These are phyloP conservation scores for Hortaea werneckii DNA, from an alignment of 2,329 filamentous ascomycete genomes.

Conservation along the genomic window DNA sequence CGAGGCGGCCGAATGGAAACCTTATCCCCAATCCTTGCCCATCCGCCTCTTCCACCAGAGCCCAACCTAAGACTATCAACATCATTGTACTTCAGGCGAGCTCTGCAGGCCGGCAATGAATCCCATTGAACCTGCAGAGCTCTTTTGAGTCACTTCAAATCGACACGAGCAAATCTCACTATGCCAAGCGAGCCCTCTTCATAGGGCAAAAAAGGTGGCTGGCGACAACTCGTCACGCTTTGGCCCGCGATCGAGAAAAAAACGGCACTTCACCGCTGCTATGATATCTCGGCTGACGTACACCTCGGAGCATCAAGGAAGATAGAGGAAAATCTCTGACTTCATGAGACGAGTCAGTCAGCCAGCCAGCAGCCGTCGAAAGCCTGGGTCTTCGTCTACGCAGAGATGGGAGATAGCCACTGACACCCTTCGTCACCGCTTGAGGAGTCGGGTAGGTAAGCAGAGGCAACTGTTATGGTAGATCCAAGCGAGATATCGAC, in stretches of 20 bases:
- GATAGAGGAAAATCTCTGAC: too few species aligned
- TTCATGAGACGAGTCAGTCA: too few species aligned
- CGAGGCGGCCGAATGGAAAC: not conserved
- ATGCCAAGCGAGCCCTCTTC: not conserved
- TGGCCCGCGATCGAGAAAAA: not conserved
- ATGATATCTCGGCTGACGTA: not conserved
- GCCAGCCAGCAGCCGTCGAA: too few species aligned
- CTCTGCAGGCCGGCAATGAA: not conserved
- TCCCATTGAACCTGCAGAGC: not conserved
- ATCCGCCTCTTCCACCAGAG: not conserved
- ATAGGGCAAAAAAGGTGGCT: not conserved
- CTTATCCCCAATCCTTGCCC: not conserved
- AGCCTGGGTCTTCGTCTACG: too few species aligned
- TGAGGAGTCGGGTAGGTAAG: too few species aligned
- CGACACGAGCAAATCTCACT: not conserved
- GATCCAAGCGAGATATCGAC: too few species aligned
- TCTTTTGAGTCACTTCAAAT: not conserved
- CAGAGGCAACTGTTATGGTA: too few species aligned
- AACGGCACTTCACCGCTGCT: conserved; percentile 2
- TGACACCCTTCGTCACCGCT: too few species aligned
- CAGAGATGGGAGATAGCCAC: too few species aligned
- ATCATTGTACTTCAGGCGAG: conserved; percentile 1
- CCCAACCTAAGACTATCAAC: not conserved
- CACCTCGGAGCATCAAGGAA: too few species aligned
- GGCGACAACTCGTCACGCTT: not conserved